Percentiles rank a stretch among this genome's conserved stretches.
phyloP scores from a whole-genome alignment of 1,139 yeast species.

The Blastobotrys raffinosifermentans region DNA sequence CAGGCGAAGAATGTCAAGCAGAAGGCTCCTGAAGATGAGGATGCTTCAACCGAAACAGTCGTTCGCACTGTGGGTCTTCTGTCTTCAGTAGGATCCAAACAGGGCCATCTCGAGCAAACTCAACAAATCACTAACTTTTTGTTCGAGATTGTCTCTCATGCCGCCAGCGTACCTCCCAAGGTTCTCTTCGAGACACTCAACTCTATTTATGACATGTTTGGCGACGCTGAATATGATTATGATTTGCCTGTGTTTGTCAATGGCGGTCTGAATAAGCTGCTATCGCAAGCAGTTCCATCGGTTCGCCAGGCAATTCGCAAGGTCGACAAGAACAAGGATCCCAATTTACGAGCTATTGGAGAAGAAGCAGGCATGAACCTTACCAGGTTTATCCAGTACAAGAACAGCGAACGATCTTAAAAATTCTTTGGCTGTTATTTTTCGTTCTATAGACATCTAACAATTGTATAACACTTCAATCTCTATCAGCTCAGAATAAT shows the following conservation, averaged over 20 bases:
- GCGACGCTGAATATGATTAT: slow-evolving; percentile 63
- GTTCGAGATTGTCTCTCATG: slow-evolving; percentile 24
- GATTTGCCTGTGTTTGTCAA: slow-evolving; percentile 63
- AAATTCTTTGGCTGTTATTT: slow-evolving; percentile 2
- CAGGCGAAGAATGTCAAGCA: slow-evolving; percentile 12
- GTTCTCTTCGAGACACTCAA: slow-evolving; percentile 58
- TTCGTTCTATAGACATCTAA: slow-evolving; percentile 1
- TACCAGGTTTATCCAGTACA: slow-evolving; percentile 72
- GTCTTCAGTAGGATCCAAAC: slow-evolving; percentile 46
- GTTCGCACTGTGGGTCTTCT: slow-evolving; percentile 42
- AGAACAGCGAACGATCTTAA: slow-evolving; percentile 38
- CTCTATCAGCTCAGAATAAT: background rate
- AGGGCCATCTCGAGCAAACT: slow-evolving; percentile 43
- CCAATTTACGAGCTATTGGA: slow-evolving; percentile 54
- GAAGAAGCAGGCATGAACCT: slow-evolving; percentile 66
- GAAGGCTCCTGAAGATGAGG: slow-evolving; percentile 15
- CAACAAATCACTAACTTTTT: slow-evolving; percentile 21
- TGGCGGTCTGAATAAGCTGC: slow-evolving; percentile 42
- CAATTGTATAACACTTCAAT: background rate
- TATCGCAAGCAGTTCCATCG: slow-evolving; percentile 43
- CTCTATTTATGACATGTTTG: slow-evolving; percentile 68
- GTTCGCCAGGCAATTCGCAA: slow-evolving; percentile 50
- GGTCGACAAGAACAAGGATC: slow-evolving; percentile 62
- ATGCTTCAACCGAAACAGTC: slow-evolving; percentile 23
- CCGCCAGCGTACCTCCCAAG: slow-evolving; percentile 32